Conservation (phyloP, 441 rosid genomes). For the Mallotus japonicus region DNA sequence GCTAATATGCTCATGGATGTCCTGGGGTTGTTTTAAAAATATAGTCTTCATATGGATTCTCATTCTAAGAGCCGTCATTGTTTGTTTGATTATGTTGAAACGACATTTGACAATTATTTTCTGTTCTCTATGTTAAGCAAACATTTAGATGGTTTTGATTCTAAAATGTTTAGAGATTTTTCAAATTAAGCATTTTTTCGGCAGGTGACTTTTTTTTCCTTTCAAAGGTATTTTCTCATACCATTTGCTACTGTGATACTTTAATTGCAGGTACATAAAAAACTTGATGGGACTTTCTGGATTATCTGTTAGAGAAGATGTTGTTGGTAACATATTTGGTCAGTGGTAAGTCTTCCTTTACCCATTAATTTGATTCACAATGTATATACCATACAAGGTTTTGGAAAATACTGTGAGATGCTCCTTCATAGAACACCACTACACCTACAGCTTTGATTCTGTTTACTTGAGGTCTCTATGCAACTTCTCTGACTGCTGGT, state of each 20-base stretch:
- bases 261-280: constrained; percentile 57
- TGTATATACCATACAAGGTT: background rate
- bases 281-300: constrained; percentile 73
- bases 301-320: constrained; percentile 87
- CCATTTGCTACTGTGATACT: too few species aligned
- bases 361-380: constrained; percentile 10
- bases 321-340: constrained; percentile 90
- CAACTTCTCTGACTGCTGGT: background rate
- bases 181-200: too few species aligned
- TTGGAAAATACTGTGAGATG: background rate
- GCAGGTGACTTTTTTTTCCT: too few species aligned
- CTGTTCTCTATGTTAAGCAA: background rate
- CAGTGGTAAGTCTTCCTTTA: constrained; percentile 58
- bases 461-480: background rate
- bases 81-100: background rate
- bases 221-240: too few species aligned
- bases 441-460: background rate
- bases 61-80: too few species aligned
- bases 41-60: background rate
- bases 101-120: background rate
- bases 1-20: background rate
- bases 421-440: background rate
- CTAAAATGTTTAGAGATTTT: too few species aligned
- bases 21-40: background rate
- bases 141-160: too few species aligned